Conservation (phyloP, 495 filamentous ascomycete genomes). For the Terfezia claveryi region DNA sequence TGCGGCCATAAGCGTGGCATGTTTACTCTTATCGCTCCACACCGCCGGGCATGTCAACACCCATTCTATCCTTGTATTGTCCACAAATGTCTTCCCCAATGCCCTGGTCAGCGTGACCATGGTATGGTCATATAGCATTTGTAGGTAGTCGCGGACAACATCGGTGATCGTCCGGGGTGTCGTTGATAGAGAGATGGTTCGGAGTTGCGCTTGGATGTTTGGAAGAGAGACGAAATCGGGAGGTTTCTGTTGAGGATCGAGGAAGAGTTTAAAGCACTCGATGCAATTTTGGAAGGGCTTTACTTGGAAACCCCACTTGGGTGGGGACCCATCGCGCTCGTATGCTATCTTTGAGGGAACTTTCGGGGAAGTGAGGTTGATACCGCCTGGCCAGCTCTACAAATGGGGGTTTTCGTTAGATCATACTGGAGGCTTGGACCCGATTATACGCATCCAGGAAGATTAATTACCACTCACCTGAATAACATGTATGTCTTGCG, state of each 20-base stretch:
- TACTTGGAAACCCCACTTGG: conserved; percentile 65
- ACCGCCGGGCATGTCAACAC: conserved; percentile 57
- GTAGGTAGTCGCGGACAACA: conserved; percentile 44
- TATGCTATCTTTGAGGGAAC: conserved; percentile 16
- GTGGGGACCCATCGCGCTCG: conserved; percentile 31
- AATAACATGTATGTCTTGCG: conserved; percentile 14
- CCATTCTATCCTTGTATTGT: conserved; percentile 39
- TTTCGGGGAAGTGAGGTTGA: conserved; percentile 14
- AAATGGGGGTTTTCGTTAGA: conserved; percentile 1
- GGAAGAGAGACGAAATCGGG: conserved; percentile 54
- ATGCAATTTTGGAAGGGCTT: conserved; percentile 45
- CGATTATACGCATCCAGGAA: not conserved
- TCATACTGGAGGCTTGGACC: conserved; percentile 1
- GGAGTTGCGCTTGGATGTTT: conserved; percentile 47
- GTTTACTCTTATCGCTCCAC: conserved; percentile 60
- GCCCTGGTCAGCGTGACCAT: conserved; percentile 47
- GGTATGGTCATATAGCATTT: conserved; percentile 47
- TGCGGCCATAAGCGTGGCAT: conserved; percentile 42
- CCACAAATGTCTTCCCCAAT: conserved; percentile 41
- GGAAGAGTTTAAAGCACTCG: conserved; percentile 59
- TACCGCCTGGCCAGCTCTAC: conserved; percentile 16
- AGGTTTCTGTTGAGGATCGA: conserved; percentile 53
- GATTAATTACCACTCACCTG: conserved; percentile 5
- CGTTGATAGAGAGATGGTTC: conserved; percentile 48
- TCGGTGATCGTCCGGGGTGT: conserved; percentile 40